Percentiles rank a stretch among this genome's conserved stretches.
These are phyloP conservation scores for Suillus hirtellus DNA, from an alignment of 768 basidiomycete species.

Conservation along the genomic window DNA sequence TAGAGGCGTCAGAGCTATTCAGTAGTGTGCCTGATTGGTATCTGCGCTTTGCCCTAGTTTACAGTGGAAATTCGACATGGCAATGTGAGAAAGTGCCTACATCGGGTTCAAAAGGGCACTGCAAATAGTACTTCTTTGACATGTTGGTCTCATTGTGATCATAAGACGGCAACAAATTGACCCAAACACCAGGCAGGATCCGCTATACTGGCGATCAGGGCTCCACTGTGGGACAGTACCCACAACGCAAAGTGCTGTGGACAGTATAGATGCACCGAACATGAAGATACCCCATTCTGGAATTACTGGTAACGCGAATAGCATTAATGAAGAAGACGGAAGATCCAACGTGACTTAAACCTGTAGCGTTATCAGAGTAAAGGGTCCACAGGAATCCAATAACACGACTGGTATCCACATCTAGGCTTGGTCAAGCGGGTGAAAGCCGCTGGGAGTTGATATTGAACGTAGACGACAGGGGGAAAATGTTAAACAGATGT, in stretches of 20 bases:
- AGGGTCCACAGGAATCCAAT: background rate
- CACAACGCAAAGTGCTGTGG: slow-evolving; percentile 3
- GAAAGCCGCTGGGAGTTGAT: background rate
- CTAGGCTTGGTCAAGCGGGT: background rate
- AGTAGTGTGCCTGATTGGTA: slow-evolving; percentile 3
- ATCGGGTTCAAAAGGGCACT: slow-evolving; percentile 1
- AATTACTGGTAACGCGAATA: slow-evolving; percentile 6
- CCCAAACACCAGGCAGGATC: background rate
- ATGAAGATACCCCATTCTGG: slow-evolving; percentile 8
- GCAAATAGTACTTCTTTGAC: background rate
- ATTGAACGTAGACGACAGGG: background rate
- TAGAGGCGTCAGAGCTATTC: slow-evolving; percentile 3
- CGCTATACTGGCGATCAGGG: background rate
- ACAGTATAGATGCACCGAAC: slow-evolving; percentile 3
- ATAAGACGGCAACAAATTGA: background rate
- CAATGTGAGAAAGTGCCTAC: background rate
- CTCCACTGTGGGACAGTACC: slow-evolving; percentile 9
- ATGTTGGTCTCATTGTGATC: background rate
- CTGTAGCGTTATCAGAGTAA: background rate
- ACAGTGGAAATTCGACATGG: background rate
- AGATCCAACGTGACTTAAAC: slow-evolving; percentile 2
- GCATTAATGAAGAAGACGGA: slow-evolving; percentile 7
- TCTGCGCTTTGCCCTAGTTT: background rate
- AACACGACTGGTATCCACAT: background rate
- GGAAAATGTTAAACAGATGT: background rate